Evolutionary conservation across 306 rosid genomes (phyloP).

Genomic region (Inga leiocalycina): DNA sequence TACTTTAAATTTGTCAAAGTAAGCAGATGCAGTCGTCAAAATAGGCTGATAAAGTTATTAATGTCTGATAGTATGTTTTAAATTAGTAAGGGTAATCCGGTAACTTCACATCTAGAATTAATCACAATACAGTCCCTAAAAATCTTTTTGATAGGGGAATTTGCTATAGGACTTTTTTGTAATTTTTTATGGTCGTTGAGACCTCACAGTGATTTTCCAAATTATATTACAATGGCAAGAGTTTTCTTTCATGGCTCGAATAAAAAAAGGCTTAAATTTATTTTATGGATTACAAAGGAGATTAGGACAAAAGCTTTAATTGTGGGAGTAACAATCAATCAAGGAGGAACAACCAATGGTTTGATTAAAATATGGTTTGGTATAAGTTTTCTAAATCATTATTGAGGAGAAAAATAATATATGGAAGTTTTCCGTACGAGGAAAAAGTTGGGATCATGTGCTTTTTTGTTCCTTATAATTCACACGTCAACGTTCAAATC

Average conservation of each 20-base stretch:
- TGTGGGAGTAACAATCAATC: slow-evolving; percentile 18
- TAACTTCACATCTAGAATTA: no score
- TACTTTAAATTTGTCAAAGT: no score
- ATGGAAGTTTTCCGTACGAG: slow-evolving; percentile 11
- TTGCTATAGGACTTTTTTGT: no score
- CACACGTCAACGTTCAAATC: neutral
- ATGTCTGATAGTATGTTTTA: no score
- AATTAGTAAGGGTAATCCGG: no score
- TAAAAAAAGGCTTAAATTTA: neutral
- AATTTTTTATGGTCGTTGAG: no score
- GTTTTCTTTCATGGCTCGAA: neutral
- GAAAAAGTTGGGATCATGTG: slow-evolving; percentile 28
- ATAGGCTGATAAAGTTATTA: no score
- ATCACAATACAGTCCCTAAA: no score
- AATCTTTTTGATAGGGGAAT: no score
- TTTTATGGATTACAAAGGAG: neutral
- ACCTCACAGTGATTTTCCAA: no score
- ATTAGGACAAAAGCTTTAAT: neutral
- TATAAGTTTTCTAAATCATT: neutral
- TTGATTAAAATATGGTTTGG: neutral
- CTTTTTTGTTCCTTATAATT: neutral
- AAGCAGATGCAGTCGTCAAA: no score
- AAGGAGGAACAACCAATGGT: slow-evolving; percentile 34
- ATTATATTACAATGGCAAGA: neutral
- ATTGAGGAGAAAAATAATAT: neutral